Evolutionary conservation across 495 filamentous ascomycete species (phyloP).

Genomic region (Apodospora peruviana): DNA sequence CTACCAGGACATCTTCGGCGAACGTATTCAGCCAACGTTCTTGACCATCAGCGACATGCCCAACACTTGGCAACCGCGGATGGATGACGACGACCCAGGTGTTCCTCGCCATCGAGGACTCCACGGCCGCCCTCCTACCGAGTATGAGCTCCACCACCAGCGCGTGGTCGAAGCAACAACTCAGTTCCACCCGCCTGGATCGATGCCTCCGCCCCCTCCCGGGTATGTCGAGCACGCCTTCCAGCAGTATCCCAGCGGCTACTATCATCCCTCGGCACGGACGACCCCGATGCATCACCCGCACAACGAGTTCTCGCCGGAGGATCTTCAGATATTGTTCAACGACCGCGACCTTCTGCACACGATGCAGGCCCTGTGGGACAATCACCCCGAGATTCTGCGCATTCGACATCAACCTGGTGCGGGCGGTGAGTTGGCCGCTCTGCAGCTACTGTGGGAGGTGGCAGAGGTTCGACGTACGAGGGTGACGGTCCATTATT

Average conservation of each 20-base stretch:
- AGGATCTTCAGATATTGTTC: conserved; percentile 1
- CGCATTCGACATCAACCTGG: not conserved
- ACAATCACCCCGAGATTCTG: not conserved
- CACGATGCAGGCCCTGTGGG: conserved; percentile 9
- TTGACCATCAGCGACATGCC: no score
- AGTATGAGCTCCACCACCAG: not conserved
- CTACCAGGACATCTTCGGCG: not conserved
- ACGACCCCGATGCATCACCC: conserved; percentile 10
- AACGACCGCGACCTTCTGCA: conserved; percentile 2
- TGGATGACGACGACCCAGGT: no score
- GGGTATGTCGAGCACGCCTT: conserved; percentile 4
- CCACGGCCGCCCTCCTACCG: not conserved
- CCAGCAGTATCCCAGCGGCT: not conserved
- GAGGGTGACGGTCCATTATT: not conserved
- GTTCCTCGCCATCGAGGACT: no score
- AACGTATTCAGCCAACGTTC: no score
- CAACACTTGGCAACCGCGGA: no score
- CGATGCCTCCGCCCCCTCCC: not conserved
- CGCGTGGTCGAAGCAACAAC: not conserved
- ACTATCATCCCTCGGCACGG: not conserved
- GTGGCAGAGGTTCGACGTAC: conserved; percentile 5
- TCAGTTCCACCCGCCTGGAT: not conserved
- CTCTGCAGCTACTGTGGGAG: conserved; percentile 12
- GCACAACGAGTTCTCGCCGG: conserved; percentile 6
- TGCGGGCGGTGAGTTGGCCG: not conserved